Evolutionary conservation across 1,284 basidiomycete genomes (phyloP), one percentile per base, ranked within the genome.

Genomic region (Malassezia sympodialis): DNA sequence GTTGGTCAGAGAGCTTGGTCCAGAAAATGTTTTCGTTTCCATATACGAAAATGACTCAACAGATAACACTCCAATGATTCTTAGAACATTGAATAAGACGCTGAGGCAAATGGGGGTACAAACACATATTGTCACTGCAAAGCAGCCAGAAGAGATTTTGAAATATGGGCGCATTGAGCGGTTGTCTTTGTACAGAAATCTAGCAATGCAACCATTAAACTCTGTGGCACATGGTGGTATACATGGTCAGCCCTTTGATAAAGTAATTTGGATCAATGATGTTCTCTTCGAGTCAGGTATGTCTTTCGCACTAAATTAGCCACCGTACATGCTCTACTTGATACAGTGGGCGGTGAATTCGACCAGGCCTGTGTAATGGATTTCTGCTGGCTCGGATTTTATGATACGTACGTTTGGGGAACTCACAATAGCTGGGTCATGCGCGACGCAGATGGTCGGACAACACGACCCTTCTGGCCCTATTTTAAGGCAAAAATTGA

Each of bases 351-450:
- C 15, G 79, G 79, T 10, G 66, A 76, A 15, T 82, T 79, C 59
- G 82, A 83, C 60, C 79, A 82, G 68, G 81, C 76, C 5, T 82
- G 82, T 53, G 82, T 77, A 14, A 72, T 81, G 62, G 82, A 83
- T 72, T 79, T 79, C 41, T 75, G 72, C 19, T 68, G 76, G 53
- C 70, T 80, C 59, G 76, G 76, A 67, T 75, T 77, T 28, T 80
- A 81, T 65, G 79, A 80, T 56, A 77, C 77, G 45, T 80, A 79
- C 78, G 79, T 79, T 21, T 68, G 77, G 7, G 23, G 14, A 12
- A 4, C 21, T 39, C 19, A 26, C 17, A 23, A 24, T 50, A 63
- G 61, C 15, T 70, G 66, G 66, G 65, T 70, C 10, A 53, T 51
- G 3, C 62, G 66, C 26, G 65, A 68, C 23, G 45, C 42, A 1